These are phyloP conservation scores for Dalechampia spathulata DNA, from an alignment of 441 rosid species.

Conservation along the genomic window DNA sequence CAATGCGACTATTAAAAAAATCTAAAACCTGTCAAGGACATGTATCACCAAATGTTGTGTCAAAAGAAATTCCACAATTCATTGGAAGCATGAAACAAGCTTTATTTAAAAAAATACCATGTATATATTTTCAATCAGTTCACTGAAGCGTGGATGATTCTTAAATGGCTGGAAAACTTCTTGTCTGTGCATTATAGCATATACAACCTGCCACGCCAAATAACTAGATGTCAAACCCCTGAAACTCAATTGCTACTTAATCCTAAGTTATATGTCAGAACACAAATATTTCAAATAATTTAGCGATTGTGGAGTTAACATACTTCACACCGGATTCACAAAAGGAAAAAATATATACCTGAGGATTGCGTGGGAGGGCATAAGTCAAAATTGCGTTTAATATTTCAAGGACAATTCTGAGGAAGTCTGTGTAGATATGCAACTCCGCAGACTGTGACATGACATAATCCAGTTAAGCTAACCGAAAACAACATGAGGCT, in stretches of 20 bases:
- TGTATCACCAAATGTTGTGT: slow-evolving; percentile 2
- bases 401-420: slow-evolving; percentile 96
- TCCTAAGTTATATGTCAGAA: not conserved
- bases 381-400: slow-evolving; percentile 92
- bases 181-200: slow-evolving; percentile 95
- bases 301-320: too few relatives aligned
- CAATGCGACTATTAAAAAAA: slow-evolving; percentile 89
- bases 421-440: slow-evolving; percentile 93
- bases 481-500: slow-evolving; percentile 7
- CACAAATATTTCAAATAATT: too few relatives aligned
- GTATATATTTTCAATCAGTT: slow-evolving; percentile 89
- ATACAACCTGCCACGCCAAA: slow-evolving; percentile 81
- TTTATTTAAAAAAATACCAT: slow-evolving; percentile 34
- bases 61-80: too few relatives aligned
- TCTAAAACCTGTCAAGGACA: slow-evolving; percentile 64
- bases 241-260: too few relatives aligned
- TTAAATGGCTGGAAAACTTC: slow-evolving; percentile 93
- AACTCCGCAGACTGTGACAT: slow-evolving; percentile 78
- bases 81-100: too few relatives aligned
- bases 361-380: slow-evolving; percentile 94
- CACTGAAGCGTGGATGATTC: slow-evolving; percentile 84
- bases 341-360: slow-evolving; percentile 43
- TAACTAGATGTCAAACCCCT: too few relatives aligned
- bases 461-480: slow-evolving; percentile 18
- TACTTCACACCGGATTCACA: not conserved